Evolutionary conservation across 2,329 filamentous ascomycete genomes (phyloP).

Genomic region (Shiraia bambusicola): DNA sequence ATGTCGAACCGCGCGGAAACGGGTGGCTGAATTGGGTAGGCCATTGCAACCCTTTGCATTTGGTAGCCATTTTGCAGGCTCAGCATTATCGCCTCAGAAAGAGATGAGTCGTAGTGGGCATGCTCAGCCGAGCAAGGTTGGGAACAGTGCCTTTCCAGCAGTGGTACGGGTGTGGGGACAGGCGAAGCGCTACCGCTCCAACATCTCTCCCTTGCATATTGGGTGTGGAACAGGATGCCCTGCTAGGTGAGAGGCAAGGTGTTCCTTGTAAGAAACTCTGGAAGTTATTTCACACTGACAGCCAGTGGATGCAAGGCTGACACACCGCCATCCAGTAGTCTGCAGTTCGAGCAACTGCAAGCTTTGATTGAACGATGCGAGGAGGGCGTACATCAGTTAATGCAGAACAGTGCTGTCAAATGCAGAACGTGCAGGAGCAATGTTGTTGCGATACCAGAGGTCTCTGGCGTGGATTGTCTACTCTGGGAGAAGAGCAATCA

Average conservation of each 20-base stretch:
- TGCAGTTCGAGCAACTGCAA: constrained; percentile 16
- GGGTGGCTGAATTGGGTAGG: constrained; percentile 1
- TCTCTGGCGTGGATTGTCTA: constrained; percentile 12
- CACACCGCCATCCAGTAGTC: constrained; percentile 21
- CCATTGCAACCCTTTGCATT: constrained; percentile 6
- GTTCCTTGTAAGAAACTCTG: constrained; percentile 9
- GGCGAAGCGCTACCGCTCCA: background rate
- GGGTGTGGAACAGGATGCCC: constrained; percentile 12
- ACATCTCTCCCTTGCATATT: constrained; percentile 12
- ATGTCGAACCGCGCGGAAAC: constrained; percentile 7
- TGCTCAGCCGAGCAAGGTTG: background rate
- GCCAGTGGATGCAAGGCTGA: constrained; percentile 17
- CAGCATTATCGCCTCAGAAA: background rate
- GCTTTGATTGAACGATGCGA: constrained; percentile 17
- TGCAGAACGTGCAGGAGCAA: constrained; percentile 28
- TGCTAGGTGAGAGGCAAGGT: constrained; percentile 7
- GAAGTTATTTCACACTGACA: constrained; percentile 12
- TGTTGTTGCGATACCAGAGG: constrained; percentile 3
- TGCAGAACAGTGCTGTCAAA: constrained; percentile 26
- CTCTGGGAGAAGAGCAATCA: constrained; percentile 16
- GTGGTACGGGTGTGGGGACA: constrained; percentile 2
- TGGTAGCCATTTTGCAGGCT: constrained; percentile 4
- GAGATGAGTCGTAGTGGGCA: background rate
- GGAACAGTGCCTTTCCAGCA: background rate
- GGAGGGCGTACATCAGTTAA: constrained; percentile 15